Conservation (phyloP, 2,329 filamentous ascomycete genomes). For the Neonectria magnoliae region DNA sequence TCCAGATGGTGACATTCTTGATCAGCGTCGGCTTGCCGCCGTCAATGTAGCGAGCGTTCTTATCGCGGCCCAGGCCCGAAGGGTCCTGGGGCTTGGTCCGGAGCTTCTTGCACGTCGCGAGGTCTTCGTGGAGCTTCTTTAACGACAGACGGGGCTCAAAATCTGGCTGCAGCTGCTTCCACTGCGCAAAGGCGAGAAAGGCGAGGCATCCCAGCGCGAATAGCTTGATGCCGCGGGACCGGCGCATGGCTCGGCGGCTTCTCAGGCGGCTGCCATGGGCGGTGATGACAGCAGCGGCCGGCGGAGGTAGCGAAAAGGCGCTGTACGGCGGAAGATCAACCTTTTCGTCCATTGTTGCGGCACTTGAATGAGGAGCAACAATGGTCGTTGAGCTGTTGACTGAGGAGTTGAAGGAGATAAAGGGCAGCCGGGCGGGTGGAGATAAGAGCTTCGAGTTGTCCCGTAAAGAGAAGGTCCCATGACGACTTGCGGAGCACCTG, state of each 20-base stretch:
- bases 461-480: slow-evolving; percentile 19
- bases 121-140: slow-evolving; percentile 62
- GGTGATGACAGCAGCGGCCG: slow-evolving; percentile 20
- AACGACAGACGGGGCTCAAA: slow-evolving; percentile 56
- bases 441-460: slow-evolving; percentile 32
- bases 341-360: slow-evolving; percentile 51
- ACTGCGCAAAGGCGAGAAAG: slow-evolving; percentile 62
- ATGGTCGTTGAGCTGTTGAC: slow-evolving; percentile 1
- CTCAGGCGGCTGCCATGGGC: slow-evolving; percentile 29
- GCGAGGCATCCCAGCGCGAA: slow-evolving; percentile 58
- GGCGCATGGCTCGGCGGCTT: slow-evolving; percentile 48
- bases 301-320: slow-evolving; percentile 44
- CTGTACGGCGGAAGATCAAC: slow-evolving; percentile 57
- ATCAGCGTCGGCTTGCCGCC: slow-evolving; percentile 70
- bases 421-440: slow-evolving; percentile 10
- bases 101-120: slow-evolving; percentile 66
- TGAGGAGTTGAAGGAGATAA: slow-evolving; percentile 3
- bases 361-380: not conserved
- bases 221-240: slow-evolving; percentile 56
- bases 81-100: slow-evolving; percentile 65
- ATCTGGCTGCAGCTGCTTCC: slow-evolving; percentile 52
- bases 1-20: slow-evolving; percentile 73
- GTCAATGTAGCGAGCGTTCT: slow-evolving; percentile 69
- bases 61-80: slow-evolving; percentile 63
- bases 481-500: not conserved